A percentile compares a stretch with the other conserved stretches of the same genome.
Evolutionary conservation across 768 basidiomycete genomes (phyloP).

Genomic region (Suillus hirtellus): DNA sequence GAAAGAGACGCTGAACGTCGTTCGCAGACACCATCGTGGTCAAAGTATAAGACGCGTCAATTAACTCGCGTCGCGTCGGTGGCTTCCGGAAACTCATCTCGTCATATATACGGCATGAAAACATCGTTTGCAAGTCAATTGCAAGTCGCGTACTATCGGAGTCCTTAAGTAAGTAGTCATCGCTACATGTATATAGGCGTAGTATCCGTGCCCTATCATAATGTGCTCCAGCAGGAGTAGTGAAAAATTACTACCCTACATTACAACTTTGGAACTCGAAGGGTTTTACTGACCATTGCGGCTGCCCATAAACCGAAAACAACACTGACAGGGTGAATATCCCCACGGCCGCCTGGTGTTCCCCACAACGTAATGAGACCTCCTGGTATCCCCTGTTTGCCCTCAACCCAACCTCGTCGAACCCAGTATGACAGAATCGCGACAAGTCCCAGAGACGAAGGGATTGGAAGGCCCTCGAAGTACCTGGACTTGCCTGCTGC

Average conservation of each 20-base stretch:
- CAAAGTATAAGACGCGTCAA: conserved; percentile 15
- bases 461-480: conserved; percentile 98
- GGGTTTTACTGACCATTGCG: conserved; percentile 97
- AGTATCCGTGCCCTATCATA: conserved; percentile 1
- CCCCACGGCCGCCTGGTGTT: conserved; percentile 68
- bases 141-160: neutral
- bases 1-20: conserved; percentile 75
- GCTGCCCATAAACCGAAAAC: conserved; percentile 89
- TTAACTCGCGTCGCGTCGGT: conserved; percentile 26
- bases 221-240: conserved; percentile 5
- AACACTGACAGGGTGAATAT: conserved; percentile 77
- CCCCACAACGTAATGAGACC: conserved; percentile 80
- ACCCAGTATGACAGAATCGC: conserved; percentile 79
- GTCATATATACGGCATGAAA: neutral
- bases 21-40: conserved; percentile 45
- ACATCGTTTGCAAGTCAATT: neutral
- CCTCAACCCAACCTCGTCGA: conserved; percentile 81
- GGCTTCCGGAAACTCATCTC: conserved; percentile 2
- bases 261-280: conserved; percentile 80
- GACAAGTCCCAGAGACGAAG: conserved; percentile 83
- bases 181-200: neutral
- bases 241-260: conserved; percentile 2
- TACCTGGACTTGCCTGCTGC: conserved; percentile 84
- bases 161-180: neutral
- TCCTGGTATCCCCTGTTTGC: conserved; percentile 70